Percentiles rank a stretch among this genome's conserved stretches.
These are phyloP conservation scores for Ensete ventricosum DNA, from an alignment of 176 grass and related monocot species.

Conservation along the genomic window DNA sequence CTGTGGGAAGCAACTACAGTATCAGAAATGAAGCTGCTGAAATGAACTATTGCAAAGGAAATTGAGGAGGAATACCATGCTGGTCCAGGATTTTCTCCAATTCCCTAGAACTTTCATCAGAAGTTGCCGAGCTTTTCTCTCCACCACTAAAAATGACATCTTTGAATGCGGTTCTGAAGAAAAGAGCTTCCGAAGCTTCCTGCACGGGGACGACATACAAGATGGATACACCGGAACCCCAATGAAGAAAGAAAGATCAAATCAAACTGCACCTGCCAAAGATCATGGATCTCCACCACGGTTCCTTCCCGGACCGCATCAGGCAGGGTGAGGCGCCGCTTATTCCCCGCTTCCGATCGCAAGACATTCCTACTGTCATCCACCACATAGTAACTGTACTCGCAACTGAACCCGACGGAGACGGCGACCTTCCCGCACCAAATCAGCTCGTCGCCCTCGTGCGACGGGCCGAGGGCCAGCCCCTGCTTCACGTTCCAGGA, in stretches of 20 bases:
- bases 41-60: neutral
- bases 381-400: conserved; percentile 84
- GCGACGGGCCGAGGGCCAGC: conserved; percentile 48
- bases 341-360: conserved; percentile 68
- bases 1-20: conserved; percentile 28
- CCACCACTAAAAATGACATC: conserved; percentile 51
- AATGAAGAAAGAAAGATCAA: neutral
- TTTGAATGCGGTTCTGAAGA: conserved; percentile 77
- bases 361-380: conserved; percentile 66
- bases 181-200: conserved; percentile 90
- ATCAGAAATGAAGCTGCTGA: conserved; percentile 10
- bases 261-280: conserved; percentile 64
- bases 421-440: conserved; percentile 55
- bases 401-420: conserved; percentile 29
- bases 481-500: conserved; percentile 86
- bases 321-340: conserved; percentile 53
- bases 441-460: conserved; percentile 56
- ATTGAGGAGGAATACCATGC: conserved; percentile 23
- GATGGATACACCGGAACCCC: too few species aligned
- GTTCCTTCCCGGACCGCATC: conserved; percentile 53
- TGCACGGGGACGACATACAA: conserved; percentile 16
- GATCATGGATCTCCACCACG: conserved; percentile 68
- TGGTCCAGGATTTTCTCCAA: conserved; percentile 46
- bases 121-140: conserved; percentile 35
- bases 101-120: conserved; percentile 22